A percentile compares a stretch with the other conserved stretches of the same genome.
phyloP scores from a whole-genome alignment of 306 rosid genomes.

The Vicia sativa region DNA sequence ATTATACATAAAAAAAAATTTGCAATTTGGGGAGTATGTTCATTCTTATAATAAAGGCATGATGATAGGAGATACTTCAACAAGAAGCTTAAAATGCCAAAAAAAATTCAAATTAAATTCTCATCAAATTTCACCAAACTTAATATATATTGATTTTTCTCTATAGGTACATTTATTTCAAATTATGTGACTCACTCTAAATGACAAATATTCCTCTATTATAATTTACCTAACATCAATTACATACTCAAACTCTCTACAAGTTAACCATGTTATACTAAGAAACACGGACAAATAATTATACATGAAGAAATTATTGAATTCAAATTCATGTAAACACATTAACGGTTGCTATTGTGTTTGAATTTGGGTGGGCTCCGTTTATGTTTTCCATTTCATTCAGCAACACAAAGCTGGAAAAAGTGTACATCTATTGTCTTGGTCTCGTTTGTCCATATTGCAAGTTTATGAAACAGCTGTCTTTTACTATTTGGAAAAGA shows the following conservation, averaged over 20 bases:
- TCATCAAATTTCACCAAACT: slow-evolving; percentile 46
- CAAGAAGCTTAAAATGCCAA: neutral
- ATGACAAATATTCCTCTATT: slow-evolving; percentile 31
- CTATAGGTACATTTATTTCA: neutral
- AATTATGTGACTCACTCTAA: slow-evolving; percentile 27
- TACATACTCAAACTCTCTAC: neutral
- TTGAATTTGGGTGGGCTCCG: slow-evolving; percentile 30
- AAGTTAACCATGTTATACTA: neutral
- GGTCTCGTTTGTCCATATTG: slow-evolving; percentile 39
- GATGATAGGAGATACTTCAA: too few relatives aligned
- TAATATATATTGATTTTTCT: neutral
- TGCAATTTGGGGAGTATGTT: too few relatives aligned
- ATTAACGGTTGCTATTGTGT: slow-evolving; percentile 19
- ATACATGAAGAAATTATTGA: slow-evolving; percentile 3
- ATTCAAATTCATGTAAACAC: neutral
- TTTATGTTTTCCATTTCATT: slow-evolving; percentile 7
- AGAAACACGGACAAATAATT: slow-evolving; percentile 21
- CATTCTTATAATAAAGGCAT: too few relatives aligned
- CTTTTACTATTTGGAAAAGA: slow-evolving; percentile 32
- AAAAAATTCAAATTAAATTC: slow-evolving; percentile 27
- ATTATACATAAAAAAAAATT: too few relatives aligned
- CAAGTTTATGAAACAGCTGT: slow-evolving; percentile 37
- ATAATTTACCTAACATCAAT: slow-evolving; percentile 21
- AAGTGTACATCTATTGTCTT: slow-evolving; percentile 41
- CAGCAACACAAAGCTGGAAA: slow-evolving; percentile 16